A percentile compares a stretch with the other conserved stretches of the same genome.
Evolutionary conservation across 805 yeast species (phyloP).

Genomic region (Teunomyces aglyptinius): DNA sequence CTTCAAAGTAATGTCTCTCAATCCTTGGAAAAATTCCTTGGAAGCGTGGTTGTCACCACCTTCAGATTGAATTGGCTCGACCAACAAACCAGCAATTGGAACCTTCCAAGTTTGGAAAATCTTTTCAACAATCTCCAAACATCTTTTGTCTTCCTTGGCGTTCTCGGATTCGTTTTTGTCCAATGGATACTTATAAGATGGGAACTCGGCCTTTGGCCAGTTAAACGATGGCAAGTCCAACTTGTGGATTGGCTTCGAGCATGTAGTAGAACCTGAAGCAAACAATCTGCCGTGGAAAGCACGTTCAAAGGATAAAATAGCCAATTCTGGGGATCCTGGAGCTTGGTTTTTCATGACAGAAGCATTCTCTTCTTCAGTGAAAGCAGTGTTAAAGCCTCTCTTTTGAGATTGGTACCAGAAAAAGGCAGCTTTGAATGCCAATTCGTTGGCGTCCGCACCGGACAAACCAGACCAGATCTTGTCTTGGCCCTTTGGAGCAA

Average conservation of each 20-base stretch:
- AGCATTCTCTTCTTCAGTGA: slow-evolving; percentile 64
- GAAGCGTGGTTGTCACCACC: slow-evolving; percentile 92
- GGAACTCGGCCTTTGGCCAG: slow-evolving; percentile 97
- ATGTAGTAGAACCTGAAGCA: slow-evolving; percentile 87
- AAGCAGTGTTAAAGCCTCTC: slow-evolving; percentile 62
- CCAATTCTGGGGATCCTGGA: slow-evolving; percentile 87
- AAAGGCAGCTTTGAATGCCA: slow-evolving; percentile 87
- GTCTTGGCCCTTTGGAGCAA: slow-evolving; percentile 77
- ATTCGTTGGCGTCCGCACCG: slow-evolving; percentile 87
- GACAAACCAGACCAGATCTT: slow-evolving; percentile 77
- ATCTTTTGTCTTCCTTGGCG: slow-evolving; percentile 74
- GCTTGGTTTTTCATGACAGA: slow-evolving; percentile 77
- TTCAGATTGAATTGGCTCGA: slow-evolving; percentile 90
- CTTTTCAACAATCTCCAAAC: slow-evolving; percentile 73
- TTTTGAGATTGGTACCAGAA: slow-evolving; percentile 69
- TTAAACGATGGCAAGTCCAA: slow-evolving; percentile 88
- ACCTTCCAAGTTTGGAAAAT: slow-evolving; percentile 62
- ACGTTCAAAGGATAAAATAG: slow-evolving; percentile 79
- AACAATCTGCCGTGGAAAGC: slow-evolving; percentile 96
- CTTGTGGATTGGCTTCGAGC: slow-evolving; percentile 94
- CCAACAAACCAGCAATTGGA: slow-evolving; percentile 85
- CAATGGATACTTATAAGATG: slow-evolving; percentile 80
- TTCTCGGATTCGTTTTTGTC: slow-evolving; percentile 63
- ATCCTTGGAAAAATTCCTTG: slow-evolving; percentile 72
- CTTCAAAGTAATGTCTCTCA: slow-evolving; percentile 71